Evolutionary conservation across 371 early-diverging fungal genomes (phyloP), one percentile per base, ranked within the genome.

Genomic region (Apophysomyces ossiformis): DNA sequence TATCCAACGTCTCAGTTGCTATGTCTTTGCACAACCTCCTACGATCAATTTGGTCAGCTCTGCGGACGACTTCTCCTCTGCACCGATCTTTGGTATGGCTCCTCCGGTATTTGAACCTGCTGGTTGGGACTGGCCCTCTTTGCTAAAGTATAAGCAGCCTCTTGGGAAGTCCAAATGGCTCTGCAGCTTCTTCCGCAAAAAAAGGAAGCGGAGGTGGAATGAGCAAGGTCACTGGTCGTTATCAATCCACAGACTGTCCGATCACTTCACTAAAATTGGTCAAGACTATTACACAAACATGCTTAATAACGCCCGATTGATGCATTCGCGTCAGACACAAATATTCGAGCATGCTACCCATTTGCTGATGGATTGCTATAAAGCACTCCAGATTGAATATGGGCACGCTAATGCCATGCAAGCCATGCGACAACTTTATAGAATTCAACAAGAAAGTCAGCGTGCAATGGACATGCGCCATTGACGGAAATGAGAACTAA

Each of bases 341-440:
- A 64, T 72, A 69, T 72, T 77, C 65, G 70, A 77, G 60, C 66
- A 67, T 45, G 72, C 77, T 12, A 74, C 72, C 8, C 66, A 69
- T 38, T 63, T 68, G 11, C 61, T 77, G 21, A 47, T 73, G 41
- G 66, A 68, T 45, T 58, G 62, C 57, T 72, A 77, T 64, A 69
- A 65, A 45, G 77, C 77, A 3, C 61, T 77, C 18, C 74, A 77
- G 46, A 43, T 77, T 45, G 77, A 77, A 66, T 74, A 74, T 41
- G 77, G 74, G 16, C 68, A 70, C 50, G 72, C 77, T 16, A 70
- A 73, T 41, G 58, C 73, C 21, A 62, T 63, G 47, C 58, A 66
- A 16, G 67, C 71, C 9, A 18, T 70, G 9, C 57, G 46, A 16
- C 61, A 66, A 13, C 50, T 76, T 13, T 67, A 70, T 62, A 68